Evolutionary conservation across 768 basidiomycete genomes (phyloP), one percentile per base, ranked within the genome.

Genomic region (Tulasnella sp.): DNA sequence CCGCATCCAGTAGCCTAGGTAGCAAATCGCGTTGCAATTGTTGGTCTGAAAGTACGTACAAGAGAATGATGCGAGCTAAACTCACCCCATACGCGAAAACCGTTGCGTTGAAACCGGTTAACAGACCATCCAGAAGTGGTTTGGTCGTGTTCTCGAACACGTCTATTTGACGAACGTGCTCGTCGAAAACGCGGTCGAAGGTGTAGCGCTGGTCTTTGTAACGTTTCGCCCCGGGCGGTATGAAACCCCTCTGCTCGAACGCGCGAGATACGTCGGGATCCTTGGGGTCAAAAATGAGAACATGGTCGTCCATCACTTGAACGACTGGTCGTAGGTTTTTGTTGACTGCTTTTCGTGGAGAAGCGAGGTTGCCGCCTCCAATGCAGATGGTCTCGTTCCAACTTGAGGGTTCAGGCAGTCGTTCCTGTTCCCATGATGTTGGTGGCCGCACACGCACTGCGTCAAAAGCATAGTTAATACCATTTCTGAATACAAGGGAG

Each of bases 1-100:
- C 98, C 98, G 83, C 98, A 99, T n/a, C 98, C 98, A n/a, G 98
- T 99, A 32, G 98, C 98, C 98, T 99, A 82, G 26, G 61, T 78
- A 16, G 46, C 39, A 40, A 40, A 72, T 23, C 18, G 72, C 29
- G 39, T 61, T 40, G 18, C 67, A 13, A 29, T 51, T 39, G 57
- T n/a, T 48, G 35, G 35, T 46, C 55, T 67, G 40, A 57, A 79
- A 39, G 80, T 76, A 74, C 35, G 73, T 70, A 32, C 71, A 74
- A 72, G 37, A 78, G 39, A 29, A 42, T 40, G 26, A 20, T 35
- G 77, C 32, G 15, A 67, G 61, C 51, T 61, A 77, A 51, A 86
- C 93, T 84, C 84, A 99, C 98, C 48, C 98, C 98, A 84, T 99
- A 99, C 4, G 98, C 98, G 86, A 99, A 99, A 11, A 98, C 93